Evolutionary conservation across 1,284 basidiomycete genomes (phyloP).

Genomic region (Fistulina hepatica): DNA sequence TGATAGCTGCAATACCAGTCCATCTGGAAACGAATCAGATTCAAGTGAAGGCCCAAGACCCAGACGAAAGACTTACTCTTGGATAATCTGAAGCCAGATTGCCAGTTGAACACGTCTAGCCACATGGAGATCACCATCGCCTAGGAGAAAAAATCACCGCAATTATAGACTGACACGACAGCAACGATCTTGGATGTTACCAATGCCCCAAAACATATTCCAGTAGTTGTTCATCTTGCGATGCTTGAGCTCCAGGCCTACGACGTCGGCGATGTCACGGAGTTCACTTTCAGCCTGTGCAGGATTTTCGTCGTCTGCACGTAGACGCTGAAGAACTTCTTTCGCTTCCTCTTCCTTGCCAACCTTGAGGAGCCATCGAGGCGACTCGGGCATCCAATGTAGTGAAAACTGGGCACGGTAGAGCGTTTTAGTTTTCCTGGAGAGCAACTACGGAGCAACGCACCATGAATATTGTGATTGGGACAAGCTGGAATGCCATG

Average conservation of each 20-base stretch:
- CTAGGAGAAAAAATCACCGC: slow-evolving; percentile 15
- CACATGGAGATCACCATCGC: slow-evolving; percentile 33
- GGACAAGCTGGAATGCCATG: slow-evolving; percentile 39
- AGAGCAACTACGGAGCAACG: slow-evolving; percentile 14
- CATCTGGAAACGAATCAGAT: slow-evolving; percentile 24
- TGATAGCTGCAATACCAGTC: slow-evolving; percentile 42
- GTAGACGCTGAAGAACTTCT: slow-evolving; percentile 27
- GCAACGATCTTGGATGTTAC: too few relatives aligned
- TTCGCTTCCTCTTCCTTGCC: slow-evolving; percentile 37
- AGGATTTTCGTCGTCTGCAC: slow-evolving; percentile 14
- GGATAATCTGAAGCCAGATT: slow-evolving; percentile 40
- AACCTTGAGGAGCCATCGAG: slow-evolving; percentile 45
- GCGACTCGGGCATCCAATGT: slow-evolving; percentile 38
- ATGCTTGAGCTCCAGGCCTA: slow-evolving; percentile 32
- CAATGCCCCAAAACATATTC: slow-evolving; percentile 37
- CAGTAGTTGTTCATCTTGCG: slow-evolving; percentile 33
- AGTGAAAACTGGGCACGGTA: slow-evolving; percentile 18
- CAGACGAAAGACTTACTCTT: slow-evolving; percentile 27
- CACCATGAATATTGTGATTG: slow-evolving; percentile 33
- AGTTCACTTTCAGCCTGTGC: slow-evolving; percentile 19
- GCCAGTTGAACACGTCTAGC: slow-evolving; percentile 36
- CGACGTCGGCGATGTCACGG: slow-evolving; percentile 33
- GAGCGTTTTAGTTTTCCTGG: slow-evolving; percentile 10
- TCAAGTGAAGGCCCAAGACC: slow-evolving; percentile 1
- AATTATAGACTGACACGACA: too few relatives aligned